Evolutionary conservation across 75 land plant species (phyloP).

Genomic region (Pinus taeda): DNA sequence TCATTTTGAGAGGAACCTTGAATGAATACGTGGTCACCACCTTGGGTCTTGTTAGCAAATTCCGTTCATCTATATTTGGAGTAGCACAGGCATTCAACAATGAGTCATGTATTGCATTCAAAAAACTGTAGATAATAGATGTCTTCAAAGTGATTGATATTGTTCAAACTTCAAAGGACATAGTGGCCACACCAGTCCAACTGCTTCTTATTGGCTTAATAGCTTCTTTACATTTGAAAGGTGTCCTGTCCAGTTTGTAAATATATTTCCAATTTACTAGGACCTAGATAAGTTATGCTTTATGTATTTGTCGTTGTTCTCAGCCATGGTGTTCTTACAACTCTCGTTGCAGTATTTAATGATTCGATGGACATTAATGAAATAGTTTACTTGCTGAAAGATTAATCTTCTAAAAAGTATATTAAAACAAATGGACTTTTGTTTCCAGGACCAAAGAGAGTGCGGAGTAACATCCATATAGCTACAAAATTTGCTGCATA

Average conservation of each 20-base stretch:
- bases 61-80: not conserved
- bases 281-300: not conserved
- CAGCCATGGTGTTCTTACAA: not conserved
- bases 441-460: slow-evolving; percentile 44
- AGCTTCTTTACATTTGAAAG: not conserved
- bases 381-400: not conserved
- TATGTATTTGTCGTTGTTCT: not conserved
- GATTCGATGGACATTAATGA: not conserved
- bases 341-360: not conserved
- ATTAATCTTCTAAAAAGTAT: slow-evolving; percentile 4
- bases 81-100: not conserved
- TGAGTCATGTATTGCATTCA: not conserved
- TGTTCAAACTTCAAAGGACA: not conserved
- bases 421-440: not conserved
- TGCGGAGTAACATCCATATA: slow-evolving; percentile 55
- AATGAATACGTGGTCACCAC: not conserved
- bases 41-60: not conserved
- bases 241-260: not conserved
- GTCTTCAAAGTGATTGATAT: not conserved
- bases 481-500: slow-evolving; percentile 99
- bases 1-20: not conserved
- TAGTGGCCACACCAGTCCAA: not conserved
- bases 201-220: not conserved
- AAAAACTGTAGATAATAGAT: not conserved
- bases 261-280: not conserved